Percentiles rank a stretch among this genome's conserved stretches.
Conservation (phyloP, 2,329 filamentous ascomycete genomes). For the Alternaria gansuensis region DNA sequence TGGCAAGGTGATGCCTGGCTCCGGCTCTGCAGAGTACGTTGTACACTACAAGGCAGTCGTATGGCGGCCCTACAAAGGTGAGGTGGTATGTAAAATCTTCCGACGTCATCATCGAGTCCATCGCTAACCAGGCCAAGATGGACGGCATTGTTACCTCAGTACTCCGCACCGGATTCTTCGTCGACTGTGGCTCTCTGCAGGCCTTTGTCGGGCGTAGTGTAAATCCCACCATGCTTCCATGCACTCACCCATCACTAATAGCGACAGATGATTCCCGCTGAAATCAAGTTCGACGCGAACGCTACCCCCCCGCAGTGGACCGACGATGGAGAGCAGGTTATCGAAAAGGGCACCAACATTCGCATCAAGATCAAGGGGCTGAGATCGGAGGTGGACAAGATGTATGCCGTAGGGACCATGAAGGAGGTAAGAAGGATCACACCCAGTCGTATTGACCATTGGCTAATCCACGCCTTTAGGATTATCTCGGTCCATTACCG, state of each 20-base stretch:
- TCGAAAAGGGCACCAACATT: slow-evolving; percentile 92
- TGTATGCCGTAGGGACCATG: slow-evolving; percentile 97
- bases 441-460: slow-evolving; percentile 12
- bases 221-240: slow-evolving; percentile 52
- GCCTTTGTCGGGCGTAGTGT: slow-evolving; percentile 86
- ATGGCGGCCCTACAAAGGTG: slow-evolving; percentile 97
- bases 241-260: slow-evolving; percentile 33
- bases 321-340: slow-evolving; percentile 91
- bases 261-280: slow-evolving; percentile 81
- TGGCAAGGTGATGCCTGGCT: slow-evolving; percentile 89
- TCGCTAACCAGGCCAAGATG: slow-evolving; percentile 66
- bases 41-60: slow-evolving; percentile 95
- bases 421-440: slow-evolving; percentile 67
- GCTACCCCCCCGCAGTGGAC: slow-evolving; percentile 97
- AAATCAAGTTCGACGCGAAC: slow-evolving; percentile 94
- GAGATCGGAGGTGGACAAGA: slow-evolving; percentile 89
- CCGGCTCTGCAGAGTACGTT: slow-evolving; percentile 91
- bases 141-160: slow-evolving; percentile 93
- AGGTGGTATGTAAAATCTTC: slow-evolving; percentile 74
- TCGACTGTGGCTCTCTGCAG: slow-evolving; percentile 78
- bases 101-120: slow-evolving; percentile 2
- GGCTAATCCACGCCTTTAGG: slow-evolving; percentile 39
- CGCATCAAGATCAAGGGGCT: slow-evolving; percentile 94
- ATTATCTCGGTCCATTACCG: slow-evolving; percentile 52
- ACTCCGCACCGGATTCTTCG: slow-evolving; percentile 91